Evolutionary conservation across 2,329 filamentous ascomycete genomes (phyloP).

Genomic region (Chaetomium sp.): DNA sequence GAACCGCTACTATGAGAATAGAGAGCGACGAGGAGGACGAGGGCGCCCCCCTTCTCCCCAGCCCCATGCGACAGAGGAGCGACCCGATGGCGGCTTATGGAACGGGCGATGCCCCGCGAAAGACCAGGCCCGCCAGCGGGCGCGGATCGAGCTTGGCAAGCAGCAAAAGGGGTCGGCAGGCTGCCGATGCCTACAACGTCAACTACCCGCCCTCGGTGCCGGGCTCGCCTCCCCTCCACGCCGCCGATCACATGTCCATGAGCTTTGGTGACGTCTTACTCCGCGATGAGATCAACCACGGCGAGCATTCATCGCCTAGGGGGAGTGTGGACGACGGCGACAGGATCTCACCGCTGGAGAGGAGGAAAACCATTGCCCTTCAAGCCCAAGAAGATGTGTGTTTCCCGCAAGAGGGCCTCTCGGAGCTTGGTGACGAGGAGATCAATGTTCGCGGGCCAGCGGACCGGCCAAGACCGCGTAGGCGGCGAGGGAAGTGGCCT

Average conservation of each 20-base stretch:
- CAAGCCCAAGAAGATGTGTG: slow-evolving; percentile 83
- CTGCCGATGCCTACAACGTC: slow-evolving; percentile 50
- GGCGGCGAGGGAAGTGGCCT: slow-evolving; percentile 73
- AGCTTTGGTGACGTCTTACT: slow-evolving; percentile 66
- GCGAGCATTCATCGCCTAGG: slow-evolving; percentile 16
- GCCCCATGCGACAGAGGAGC: slow-evolving; percentile 32
- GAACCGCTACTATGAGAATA: slow-evolving; percentile 21
- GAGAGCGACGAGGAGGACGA: slow-evolving; percentile 46
- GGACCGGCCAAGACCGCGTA: slow-evolving; percentile 37
- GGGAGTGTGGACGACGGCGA: slow-evolving; percentile 14
- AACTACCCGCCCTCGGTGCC: slow-evolving; percentile 66
- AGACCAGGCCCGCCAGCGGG: slow-evolving; percentile 32
- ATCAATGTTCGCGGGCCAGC: slow-evolving; percentile 39
- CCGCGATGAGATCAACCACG: slow-evolving; percentile 52
- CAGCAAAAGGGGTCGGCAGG: slow-evolving; percentile 32
- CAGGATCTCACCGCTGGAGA: slow-evolving; percentile 33
- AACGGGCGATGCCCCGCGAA: slow-evolving; percentile 34
- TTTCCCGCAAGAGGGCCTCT: slow-evolving; percentile 74
- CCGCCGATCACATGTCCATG: slow-evolving; percentile 45
- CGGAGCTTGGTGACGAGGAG: slow-evolving; percentile 76
- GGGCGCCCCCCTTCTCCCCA: slow-evolving; percentile 51
- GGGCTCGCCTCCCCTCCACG: slow-evolving; percentile 50
- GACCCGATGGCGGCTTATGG: slow-evolving; percentile 37
- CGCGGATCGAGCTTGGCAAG: slow-evolving; percentile 48
- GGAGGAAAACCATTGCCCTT: slow-evolving; percentile 53